Percentiles rank a stretch among this genome's conserved stretches.
Evolutionary conservation across 495 filamentous ascomycete species (phyloP).

Genomic region (Glonium stellatum): DNA sequence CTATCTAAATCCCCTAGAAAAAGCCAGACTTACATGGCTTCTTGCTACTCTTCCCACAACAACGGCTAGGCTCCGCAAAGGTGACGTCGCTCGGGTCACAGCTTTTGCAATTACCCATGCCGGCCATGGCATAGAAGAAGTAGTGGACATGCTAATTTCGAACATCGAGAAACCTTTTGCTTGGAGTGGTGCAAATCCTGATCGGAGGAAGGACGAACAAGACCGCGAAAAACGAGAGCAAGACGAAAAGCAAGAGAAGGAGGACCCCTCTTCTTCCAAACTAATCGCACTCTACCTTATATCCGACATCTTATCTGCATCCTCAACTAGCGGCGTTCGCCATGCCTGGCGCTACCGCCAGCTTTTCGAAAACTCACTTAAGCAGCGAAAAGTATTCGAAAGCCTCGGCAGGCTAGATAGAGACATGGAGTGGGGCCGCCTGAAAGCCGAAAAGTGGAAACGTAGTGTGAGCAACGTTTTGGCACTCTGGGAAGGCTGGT

Average conservation of each 20-base stretch:
- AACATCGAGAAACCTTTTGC: slow-evolving; percentile 70
- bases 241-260: slow-evolving; percentile 32
- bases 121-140: slow-evolving; percentile 71
- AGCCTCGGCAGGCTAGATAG: slow-evolving; percentile 71
- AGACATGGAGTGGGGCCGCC: slow-evolving; percentile 70
- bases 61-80: slow-evolving; percentile 66
- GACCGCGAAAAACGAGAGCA: slow-evolving; percentile 38
- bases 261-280: slow-evolving; percentile 66
- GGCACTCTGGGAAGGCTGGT: slow-evolving; percentile 82
- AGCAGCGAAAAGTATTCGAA: slow-evolving; percentile 67
- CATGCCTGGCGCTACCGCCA: slow-evolving; percentile 86
- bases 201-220: slow-evolving; percentile 38
- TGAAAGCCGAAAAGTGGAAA: slow-evolving; percentile 87
- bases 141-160: slow-evolving; percentile 76
- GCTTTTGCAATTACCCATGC: slow-evolving; percentile 87
- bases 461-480: slow-evolving; percentile 67
- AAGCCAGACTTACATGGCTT: slow-evolving; percentile 73
- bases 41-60: slow-evolving; percentile 73
- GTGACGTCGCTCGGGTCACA: slow-evolving; percentile 80
- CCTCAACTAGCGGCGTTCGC: slow-evolving; percentile 63
- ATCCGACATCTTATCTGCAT: slow-evolving; percentile 81
- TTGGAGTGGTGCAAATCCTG: slow-evolving; percentile 50
- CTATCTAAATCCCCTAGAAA: slow-evolving; percentile 78
- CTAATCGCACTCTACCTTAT: slow-evolving; percentile 80
- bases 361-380: slow-evolving; percentile 72